A percentile compares a stretch with the other conserved stretches of the same genome.
phyloP scores from a whole-genome alignment of 257 asterid species.

The Forsythia viridissima region DNA sequence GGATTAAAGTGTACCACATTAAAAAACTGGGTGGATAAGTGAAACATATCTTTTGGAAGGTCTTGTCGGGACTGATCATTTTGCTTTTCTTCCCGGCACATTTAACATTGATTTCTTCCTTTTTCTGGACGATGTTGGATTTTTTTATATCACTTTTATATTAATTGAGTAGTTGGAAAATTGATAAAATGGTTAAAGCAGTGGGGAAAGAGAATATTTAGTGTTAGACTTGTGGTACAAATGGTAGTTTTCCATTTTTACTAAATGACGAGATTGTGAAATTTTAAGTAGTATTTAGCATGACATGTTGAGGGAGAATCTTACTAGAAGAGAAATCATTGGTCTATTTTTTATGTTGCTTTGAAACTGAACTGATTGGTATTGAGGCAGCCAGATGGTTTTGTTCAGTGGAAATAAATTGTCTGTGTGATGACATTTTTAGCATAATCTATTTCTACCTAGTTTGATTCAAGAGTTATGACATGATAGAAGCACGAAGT shows the following conservation, averaged over 20 bases:
- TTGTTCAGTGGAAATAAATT: not conserved
- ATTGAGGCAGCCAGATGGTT: not conserved
- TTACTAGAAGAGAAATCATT: not conserved
- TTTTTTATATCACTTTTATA: no score
- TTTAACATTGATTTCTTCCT: no score
- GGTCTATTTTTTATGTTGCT: not conserved
- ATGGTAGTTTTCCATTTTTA: not conserved
- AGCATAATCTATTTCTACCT: no score
- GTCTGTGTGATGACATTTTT: constrained; percentile 3
- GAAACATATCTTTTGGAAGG: no score
- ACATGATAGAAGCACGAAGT: constrained; percentile 2
- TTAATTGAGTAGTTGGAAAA: no score
- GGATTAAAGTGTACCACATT: no score
- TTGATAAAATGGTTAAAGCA: not conserved
- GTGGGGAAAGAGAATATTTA: constrained; percentile 3
- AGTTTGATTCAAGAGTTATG: no score
- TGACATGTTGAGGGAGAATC: not conserved
- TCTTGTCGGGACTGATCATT: no score
- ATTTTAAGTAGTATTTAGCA: not conserved
- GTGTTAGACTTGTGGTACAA: not conserved
- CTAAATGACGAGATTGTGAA: not conserved
- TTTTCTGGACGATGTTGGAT: no score
- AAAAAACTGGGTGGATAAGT: no score
- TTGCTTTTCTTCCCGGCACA: no score
- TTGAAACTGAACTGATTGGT: constrained; percentile 3